Base-by-base conservation (phyloP, 192 early-diverging fungal genomes). In the Mortierella claussenii region DNA sequence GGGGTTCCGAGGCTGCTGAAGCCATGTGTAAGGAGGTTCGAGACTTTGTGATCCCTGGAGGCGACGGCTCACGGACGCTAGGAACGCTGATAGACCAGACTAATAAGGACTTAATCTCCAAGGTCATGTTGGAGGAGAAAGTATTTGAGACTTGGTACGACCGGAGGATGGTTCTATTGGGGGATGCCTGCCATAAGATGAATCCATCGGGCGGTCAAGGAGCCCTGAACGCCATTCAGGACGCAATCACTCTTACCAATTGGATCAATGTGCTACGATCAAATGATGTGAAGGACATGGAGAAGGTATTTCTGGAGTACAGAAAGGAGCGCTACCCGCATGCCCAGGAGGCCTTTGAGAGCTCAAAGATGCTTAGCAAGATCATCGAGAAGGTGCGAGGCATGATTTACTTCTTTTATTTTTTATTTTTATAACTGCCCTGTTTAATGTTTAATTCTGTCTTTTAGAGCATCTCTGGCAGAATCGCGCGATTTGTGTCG, bases 51-150 rank as follows among this genome's bases (percentile, higher is more conserved):
- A 48, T 66, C 4, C 32, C 37, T 21, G 54, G 37, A 10, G 54
- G 31, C 23, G 44, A 42, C 17, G 20, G 33, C 0, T 12, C 9
- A 18, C 13, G 43, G 54, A 66, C 64, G 1, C 15, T 66, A 0
- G 64, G 64, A 8, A 21, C 45, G 4, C 26, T 66, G 43, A 66
- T 66, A 28, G 64, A 66, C 28, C 20, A 18, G 36, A 56, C 64
- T 0, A 31, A 34, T 33, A 66, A 37, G 18, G 64, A 56, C 2
- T 28, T 24, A 6, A 66, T 66, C 44, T 66, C 49, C 5, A 66
- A 66, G 11, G 64, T 66, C 5, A 66, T 49, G 53, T 31, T 66
- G 11, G 64, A 56, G 18, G 64, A 66, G 20, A 64, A 64, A n/a
- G n/a, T 64, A 4, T 64, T 64, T 11, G 26, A 54, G 21, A 64